phyloP scores from a whole-genome alignment of 345 rosid species.

The Passiflora organensis region DNA sequence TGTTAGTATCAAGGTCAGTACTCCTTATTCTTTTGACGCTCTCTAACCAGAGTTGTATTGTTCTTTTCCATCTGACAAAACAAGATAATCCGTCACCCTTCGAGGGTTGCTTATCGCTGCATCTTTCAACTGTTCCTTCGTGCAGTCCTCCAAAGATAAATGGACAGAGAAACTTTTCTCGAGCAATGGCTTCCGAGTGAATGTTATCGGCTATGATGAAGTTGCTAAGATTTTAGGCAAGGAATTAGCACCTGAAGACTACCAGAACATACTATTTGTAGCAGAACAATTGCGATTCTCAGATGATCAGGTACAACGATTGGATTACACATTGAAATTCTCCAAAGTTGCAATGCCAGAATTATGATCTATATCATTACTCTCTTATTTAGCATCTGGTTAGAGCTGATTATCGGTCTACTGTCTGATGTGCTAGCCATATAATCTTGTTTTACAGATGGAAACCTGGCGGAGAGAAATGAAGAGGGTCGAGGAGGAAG shows the following conservation, averaged over 20 bases:
- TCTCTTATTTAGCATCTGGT: too few species aligned
- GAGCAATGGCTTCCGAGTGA: slow-evolving; percentile 60
- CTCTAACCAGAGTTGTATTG: too few species aligned
- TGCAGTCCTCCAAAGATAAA: slow-evolving; percentile 42
- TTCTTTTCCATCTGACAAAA: not conserved
- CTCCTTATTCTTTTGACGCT: slow-evolving; percentile 5
- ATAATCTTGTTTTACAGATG: slow-evolving; percentile 39
- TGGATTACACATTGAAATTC: too few species aligned
- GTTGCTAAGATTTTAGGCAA: slow-evolving; percentile 51
- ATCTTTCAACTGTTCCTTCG: not conserved
- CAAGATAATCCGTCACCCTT: slow-evolving; percentile 6
- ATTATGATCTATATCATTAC: too few species aligned
- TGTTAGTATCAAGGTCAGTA: slow-evolving; percentile 43
- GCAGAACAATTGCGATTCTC: slow-evolving; percentile 79
- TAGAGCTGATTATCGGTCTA: too few species aligned
- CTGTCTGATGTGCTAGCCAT: too few species aligned
- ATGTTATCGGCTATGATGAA: slow-evolving; percentile 41
- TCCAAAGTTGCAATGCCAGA: too few species aligned
- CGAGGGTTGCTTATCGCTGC: slow-evolving; percentile 8
- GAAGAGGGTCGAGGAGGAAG: slow-evolving; percentile 74
- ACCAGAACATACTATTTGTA: slow-evolving; percentile 46
- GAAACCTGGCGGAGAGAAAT: slow-evolving; percentile 75
- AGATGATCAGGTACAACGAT: slow-evolving; percentile 64
- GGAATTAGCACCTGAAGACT: slow-evolving; percentile 35
- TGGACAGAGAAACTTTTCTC: slow-evolving; percentile 68